Percentiles rank a stretch among this genome's conserved stretches.
Conservation (phyloP, 768 basidiomycete species). For the Hebeloma cylindrosporum region DNA sequence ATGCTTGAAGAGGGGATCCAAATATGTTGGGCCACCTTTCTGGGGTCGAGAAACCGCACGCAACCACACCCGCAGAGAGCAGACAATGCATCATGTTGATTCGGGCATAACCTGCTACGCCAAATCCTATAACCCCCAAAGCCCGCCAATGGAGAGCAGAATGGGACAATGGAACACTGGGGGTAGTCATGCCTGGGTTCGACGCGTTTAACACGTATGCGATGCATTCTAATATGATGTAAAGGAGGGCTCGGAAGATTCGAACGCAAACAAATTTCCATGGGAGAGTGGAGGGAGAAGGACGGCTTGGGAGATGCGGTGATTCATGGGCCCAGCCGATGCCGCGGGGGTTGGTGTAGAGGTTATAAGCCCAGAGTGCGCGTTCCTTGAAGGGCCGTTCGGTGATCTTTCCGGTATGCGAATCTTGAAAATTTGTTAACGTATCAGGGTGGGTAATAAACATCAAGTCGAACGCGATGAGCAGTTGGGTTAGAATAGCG, state of each 20-base stretch:
- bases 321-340: constrained; percentile 35
- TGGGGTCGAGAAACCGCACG: constrained; percentile 19
- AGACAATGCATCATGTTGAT: constrained; percentile 17
- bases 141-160: constrained; percentile 16
- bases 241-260: constrained; percentile 9
- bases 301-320: constrained; percentile 16
- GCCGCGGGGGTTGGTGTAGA: constrained; percentile 33
- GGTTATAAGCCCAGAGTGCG: constrained; percentile 28
- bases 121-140: constrained; percentile 14
- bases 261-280: constrained; percentile 22
- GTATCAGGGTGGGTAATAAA: constrained; percentile 29
- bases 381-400: constrained; percentile 18
- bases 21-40: constrained; percentile 25
- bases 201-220: constrained; percentile 15
- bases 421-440: constrained; percentile 19
- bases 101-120: constrained; percentile 14
- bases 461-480: constrained; percentile 29
- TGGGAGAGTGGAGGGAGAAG: constrained; percentile 20
- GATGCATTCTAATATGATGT: constrained; percentile 7
- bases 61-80: constrained; percentile 11
- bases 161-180: constrained; percentile 5
- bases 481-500: constrained; percentile 22
- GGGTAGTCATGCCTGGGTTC: constrained; percentile 15
- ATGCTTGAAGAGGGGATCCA: constrained; percentile 17
- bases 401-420: constrained; percentile 10